Evolutionary conservation across 345 rosid species (phyloP), one percentile per base, ranked within the genome.

Genomic region (Populus deltoides): DNA sequence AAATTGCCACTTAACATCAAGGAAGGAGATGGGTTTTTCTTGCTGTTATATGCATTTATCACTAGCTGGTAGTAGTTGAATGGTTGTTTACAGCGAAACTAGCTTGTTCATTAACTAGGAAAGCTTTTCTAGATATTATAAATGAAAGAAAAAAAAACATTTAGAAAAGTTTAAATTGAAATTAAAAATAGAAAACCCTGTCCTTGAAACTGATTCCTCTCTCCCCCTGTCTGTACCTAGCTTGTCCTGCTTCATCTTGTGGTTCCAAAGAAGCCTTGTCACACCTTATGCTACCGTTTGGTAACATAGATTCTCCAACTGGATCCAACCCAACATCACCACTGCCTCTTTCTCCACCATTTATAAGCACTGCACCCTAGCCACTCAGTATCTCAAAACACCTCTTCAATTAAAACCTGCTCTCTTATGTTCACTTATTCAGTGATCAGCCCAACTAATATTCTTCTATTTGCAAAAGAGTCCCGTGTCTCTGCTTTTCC

Each of bases 251-350:
- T 53, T 36, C 36, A 36, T 68, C 79, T 68, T 70, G 81, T 80
- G 85, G 79, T 73, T 75, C 81, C 77, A 76, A 80, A 66, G 76
- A 61, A 74, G 74, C 81, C 76, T 67, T 13, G 79, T 83, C 87
- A 79, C 78, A 41, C 78, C 38, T 25, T 57, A 57, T 33, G 72
- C 73, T 65, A 66, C 24, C 68, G 72, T 75, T 82, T 18, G 20
- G 72, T 73, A 47, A 27, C 68, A 55, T 8, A 73, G 82, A 81
- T 79, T 83, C 82, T 36, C 81, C 82, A 77, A 75, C 71, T 83
- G 79, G 77, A 81, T 75, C 78, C 77, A 83, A 74, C 76, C 59
- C 38, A 45, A 38, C 78, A 43, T 43, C 45, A 18, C 22, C 18
- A 24, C 68, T 35, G 2, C 62, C 22, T 66, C 31, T 36, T 55